Percentiles rank a stretch among this genome's conserved stretches.
phyloP scores from a whole-genome alignment of 345 rosid genomes.

The Viola odorata region DNA sequence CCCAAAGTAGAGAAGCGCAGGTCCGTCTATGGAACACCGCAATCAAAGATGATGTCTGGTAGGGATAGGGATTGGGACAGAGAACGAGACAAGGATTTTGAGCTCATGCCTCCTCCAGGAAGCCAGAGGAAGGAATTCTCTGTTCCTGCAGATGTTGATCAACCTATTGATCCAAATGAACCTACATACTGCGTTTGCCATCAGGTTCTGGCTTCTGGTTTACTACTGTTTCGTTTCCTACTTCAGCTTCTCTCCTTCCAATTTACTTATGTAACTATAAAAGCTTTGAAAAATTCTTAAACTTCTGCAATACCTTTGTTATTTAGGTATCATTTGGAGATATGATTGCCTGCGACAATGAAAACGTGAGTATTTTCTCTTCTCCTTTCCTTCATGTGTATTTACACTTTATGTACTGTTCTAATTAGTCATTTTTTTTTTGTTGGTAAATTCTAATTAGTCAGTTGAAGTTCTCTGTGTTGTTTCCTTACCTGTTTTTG shows the following conservation, averaged over 20 bases:
- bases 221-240: slow-evolving; percentile 3
- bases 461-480: not conserved
- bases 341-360: slow-evolving; percentile 99
- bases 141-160: slow-evolving; percentile 61
- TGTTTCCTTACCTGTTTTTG: slow-evolving; percentile 4
- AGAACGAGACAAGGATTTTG: slow-evolving; percentile 87
- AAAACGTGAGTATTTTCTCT: slow-evolving; percentile 56
- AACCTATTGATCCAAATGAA: slow-evolving; percentile 95
- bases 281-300: slow-evolving; percentile 8
- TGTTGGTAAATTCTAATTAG: too few relatives aligned
- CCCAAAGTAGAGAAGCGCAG: slow-evolving; percentile 82
- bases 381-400: not conserved
- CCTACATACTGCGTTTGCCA: slow-evolving; percentile 98
- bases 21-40: slow-evolving; percentile 56
- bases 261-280: not conserved
- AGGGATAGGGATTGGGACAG: slow-evolving; percentile 89
- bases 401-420: not conserved
- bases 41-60: slow-evolving; percentile 66
- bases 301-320: slow-evolving; percentile 10
- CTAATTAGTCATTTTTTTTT: too few relatives aligned
- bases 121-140: slow-evolving; percentile 66
- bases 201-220: slow-evolving; percentile 54
- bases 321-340: slow-evolving; percentile 92
- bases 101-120: slow-evolving; percentile 99
- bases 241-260: slow-evolving; percentile 6